phyloP scores from a whole-genome alignment of 345 rosid genomes.

The Eutrema heterophyllum region DNA sequence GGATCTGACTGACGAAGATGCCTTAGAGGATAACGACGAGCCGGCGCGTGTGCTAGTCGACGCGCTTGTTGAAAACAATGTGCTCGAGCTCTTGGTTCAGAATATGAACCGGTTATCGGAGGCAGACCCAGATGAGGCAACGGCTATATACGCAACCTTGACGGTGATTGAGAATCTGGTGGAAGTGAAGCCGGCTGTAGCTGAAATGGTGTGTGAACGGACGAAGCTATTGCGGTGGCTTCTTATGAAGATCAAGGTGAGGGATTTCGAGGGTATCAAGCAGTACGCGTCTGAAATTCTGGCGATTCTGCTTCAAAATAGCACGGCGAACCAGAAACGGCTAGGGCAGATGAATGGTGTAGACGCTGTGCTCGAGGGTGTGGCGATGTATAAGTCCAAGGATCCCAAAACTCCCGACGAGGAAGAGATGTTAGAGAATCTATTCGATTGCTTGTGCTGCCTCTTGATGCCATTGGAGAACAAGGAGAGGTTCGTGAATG shows the following conservation, averaged over 20 bases:
- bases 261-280: slow-evolving; percentile 86
- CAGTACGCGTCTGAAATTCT: slow-evolving; percentile 93
- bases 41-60: slow-evolving; percentile 70
- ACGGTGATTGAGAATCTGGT: slow-evolving; percentile 88
- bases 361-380: slow-evolving; percentile 86
- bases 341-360: slow-evolving; percentile 96
- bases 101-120: slow-evolving; percentile 81
- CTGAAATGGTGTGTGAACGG: slow-evolving; percentile 82
- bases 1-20: slow-evolving; percentile 92
- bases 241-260: slow-evolving; percentile 66
- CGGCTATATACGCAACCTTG: slow-evolving; percentile 69
- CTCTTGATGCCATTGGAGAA: slow-evolving; percentile 97
- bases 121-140: slow-evolving; percentile 68
- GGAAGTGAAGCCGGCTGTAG: slow-evolving; percentile 88
- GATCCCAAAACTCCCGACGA: slow-evolving; percentile 89
- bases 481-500: slow-evolving; percentile 92
- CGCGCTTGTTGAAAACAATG: slow-evolving; percentile 71
- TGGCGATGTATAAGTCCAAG: slow-evolving; percentile 86
- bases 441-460: slow-evolving; percentile 85
- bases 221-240: slow-evolving; percentile 83
- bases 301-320: slow-evolving; percentile 81
- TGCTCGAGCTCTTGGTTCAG: slow-evolving; percentile 85
- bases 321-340: slow-evolving; percentile 80
- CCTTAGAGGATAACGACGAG: slow-evolving; percentile 82
- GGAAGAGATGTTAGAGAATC: slow-evolving; percentile 97